Conservation (phyloP, 257 asterid species). For the Eucommia ulmoides region DNA sequence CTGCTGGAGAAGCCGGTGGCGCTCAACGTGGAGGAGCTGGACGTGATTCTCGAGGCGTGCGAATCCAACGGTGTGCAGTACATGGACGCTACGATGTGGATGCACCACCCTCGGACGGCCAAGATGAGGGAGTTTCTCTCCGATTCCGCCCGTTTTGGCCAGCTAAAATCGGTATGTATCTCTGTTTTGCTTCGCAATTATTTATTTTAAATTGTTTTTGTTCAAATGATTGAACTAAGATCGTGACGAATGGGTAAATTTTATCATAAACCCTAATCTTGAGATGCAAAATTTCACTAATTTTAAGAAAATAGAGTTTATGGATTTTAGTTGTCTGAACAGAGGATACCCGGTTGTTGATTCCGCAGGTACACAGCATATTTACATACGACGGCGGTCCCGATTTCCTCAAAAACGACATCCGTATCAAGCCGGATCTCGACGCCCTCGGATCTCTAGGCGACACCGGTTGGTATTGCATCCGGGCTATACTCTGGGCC, state of each 20-base stretch:
- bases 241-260: too few species aligned
- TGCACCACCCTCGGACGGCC: slow-evolving; percentile 28
- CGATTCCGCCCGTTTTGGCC: slow-evolving; percentile 22
- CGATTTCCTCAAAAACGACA: slow-evolving; percentile 40
- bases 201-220: neutral
- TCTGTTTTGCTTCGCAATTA: neutral
- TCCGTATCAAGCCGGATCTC: slow-evolving; percentile 62
- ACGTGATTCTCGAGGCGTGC: slow-evolving; percentile 24
- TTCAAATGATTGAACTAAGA: too few species aligned
- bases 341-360: neutral
- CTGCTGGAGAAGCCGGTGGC: slow-evolving; percentile 38
- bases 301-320: too few species aligned
- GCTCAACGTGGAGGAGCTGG: slow-evolving; percentile 25
- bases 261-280: too few species aligned
- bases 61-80: slow-evolving; percentile 32
- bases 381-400: slow-evolving; percentile 24
- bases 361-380: slow-evolving; percentile 35
- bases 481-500: slow-evolving; percentile 65
- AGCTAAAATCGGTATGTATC: slow-evolving; percentile 19
- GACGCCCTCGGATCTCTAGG: slow-evolving; percentile 77
- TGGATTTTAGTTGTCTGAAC: neutral
- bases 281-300: too few species aligned
- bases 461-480: slow-evolving; percentile 69
- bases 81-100: slow-evolving; percentile 45
- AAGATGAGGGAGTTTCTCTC: slow-evolving; percentile 20